Conservation (phyloP, 2,329 filamentous ascomycete genomes). For the Fusarium humuli region DNA sequence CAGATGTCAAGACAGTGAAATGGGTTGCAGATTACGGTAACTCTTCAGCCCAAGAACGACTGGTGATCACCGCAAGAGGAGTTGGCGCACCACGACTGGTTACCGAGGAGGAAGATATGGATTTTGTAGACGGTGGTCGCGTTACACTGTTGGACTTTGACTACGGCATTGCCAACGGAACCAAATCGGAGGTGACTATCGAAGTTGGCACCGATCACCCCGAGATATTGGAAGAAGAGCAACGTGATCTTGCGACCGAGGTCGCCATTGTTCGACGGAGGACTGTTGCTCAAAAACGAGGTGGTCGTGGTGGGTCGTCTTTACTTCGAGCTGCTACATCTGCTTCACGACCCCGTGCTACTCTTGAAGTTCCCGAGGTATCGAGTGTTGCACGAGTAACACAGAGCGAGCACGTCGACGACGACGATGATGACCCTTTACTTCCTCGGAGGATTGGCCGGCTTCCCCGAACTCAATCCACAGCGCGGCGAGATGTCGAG, state of each 20-base stretch:
- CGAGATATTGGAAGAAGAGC: conserved; percentile 78
- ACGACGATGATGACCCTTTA: conserved; percentile 62
- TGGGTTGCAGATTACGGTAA: conserved; percentile 73
- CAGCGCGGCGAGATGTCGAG: conserved; percentile 26
- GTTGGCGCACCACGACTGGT: conserved; percentile 68
- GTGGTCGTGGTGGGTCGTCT: conserved; percentile 54
- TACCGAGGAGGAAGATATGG: conserved; percentile 76
- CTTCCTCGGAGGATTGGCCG: conserved; percentile 61
- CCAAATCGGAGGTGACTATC: conserved; percentile 70
- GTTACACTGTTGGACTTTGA: conserved; percentile 80
- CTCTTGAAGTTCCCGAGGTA: conserved; percentile 50
- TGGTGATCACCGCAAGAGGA: conserved; percentile 80
- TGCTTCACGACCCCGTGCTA: conserved; percentile 46
- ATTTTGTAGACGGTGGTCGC: conserved; percentile 83
- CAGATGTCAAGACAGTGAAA: conserved; percentile 74
- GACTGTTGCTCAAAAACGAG: conserved; percentile 74
- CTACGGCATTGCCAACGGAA: conserved; percentile 68
- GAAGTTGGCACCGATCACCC: conserved; percentile 79
- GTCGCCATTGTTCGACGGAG: conserved; percentile 82
- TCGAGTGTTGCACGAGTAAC: conserved; percentile 47
- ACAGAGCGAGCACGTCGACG: conserved; percentile 47
- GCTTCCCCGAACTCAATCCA: conserved; percentile 24
- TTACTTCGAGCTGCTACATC: conserved; percentile 64
- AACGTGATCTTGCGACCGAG: conserved; percentile 79
- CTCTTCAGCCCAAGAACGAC: conserved; percentile 63